A percentile compares a stretch with the other conserved stretches of the same genome.
phyloP scores from a whole-genome alignment of 768 basidiomycete species.

The Mycena albidolilacea region DNA sequence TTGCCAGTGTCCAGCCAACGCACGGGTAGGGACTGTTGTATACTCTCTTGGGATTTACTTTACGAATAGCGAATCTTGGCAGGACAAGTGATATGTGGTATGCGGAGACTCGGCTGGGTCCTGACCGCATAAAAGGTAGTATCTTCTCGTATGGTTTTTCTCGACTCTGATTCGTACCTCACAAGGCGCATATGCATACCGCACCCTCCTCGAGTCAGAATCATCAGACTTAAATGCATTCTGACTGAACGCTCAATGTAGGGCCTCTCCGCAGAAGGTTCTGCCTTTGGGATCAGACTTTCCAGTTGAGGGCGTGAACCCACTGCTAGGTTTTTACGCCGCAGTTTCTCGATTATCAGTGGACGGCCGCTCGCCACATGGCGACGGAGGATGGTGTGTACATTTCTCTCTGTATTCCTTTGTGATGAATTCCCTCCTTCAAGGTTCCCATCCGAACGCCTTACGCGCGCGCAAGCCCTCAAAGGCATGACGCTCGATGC shows the following conservation, averaged over 20 bases:
- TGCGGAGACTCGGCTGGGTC: slow-evolving; percentile 88
- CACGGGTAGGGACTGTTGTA: slow-evolving; percentile 74
- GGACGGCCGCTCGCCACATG: slow-evolving; percentile 87
- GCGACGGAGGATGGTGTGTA: slow-evolving; percentile 83
- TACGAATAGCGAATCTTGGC: background rate
- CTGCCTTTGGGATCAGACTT: slow-evolving; percentile 94
- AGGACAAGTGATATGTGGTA: slow-evolving; percentile 95
- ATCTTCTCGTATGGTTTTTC: background rate
- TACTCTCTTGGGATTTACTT: slow-evolving; percentile 4
- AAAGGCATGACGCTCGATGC: slow-evolving; percentile 93
- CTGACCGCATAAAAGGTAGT: slow-evolving; percentile 71
- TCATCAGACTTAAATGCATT: background rate
- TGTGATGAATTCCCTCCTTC: slow-evolving; percentile 5
- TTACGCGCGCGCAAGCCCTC: slow-evolving; percentile 86
- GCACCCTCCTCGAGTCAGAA: slow-evolving; percentile 77
- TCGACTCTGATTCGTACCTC: background rate
- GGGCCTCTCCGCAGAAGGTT: slow-evolving; percentile 65
- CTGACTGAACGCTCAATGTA: slow-evolving; percentile 39
- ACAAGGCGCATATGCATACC: slow-evolving; percentile 91
- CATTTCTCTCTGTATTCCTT: background rate
- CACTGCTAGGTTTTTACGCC: slow-evolving; percentile 91
- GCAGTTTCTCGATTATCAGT: slow-evolving; percentile 81
- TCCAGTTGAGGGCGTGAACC: slow-evolving; percentile 93
- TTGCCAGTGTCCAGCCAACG: slow-evolving; percentile 93
- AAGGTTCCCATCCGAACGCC: slow-evolving; percentile 83